phyloP scores from a whole-genome alignment of 805 yeast genomes.

The Starmerella davenportii region DNA sequence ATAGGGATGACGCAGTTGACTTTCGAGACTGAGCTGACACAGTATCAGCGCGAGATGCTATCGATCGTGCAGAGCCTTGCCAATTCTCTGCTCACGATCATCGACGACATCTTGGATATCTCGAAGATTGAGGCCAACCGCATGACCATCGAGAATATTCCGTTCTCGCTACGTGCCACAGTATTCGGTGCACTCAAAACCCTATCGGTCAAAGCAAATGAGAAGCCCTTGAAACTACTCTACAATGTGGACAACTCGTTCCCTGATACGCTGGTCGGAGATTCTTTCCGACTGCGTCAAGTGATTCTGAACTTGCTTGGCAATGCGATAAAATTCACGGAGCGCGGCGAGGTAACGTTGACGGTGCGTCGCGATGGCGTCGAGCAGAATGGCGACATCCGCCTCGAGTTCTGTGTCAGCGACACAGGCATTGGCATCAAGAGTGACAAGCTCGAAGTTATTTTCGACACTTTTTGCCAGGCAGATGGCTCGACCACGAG shows the following conservation, averaged over 20 bases:
- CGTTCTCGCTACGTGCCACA: conserved; percentile 69
- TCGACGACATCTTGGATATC: conserved; percentile 79
- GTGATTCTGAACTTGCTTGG: conserved; percentile 76
- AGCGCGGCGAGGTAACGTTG: conserved; percentile 61
- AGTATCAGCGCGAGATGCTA: conserved; percentile 81
- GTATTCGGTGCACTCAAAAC: conserved; percentile 83
- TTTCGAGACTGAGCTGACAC: conserved; percentile 72
- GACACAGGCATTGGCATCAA: conserved; percentile 87
- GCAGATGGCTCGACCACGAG: conserved; percentile 89
- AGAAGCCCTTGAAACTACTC: conserved; percentile 59
- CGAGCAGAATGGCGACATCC: conserved; percentile 28
- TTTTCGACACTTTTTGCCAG: conserved; percentile 79
- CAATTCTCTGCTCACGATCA: conserved; percentile 65
- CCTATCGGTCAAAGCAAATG: conserved; percentile 75
- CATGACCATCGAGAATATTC: conserved; percentile 83
- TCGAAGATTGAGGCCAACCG: conserved; percentile 86
- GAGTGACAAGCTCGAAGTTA: conserved; percentile 64
- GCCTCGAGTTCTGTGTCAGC: conserved; percentile 68
- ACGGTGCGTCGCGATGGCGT: conserved; percentile 43
- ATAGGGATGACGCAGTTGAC: conserved; percentile 86
- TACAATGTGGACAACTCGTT: conserved; percentile 73
- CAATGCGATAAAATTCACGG: conserved; percentile 77
- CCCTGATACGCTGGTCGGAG: conserved; percentile 77
- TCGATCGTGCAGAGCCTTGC: conserved; percentile 79
- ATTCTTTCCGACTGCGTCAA: conserved; percentile 72